A percentile compares a stretch with the other conserved stretches of the same genome.
These are phyloP conservation scores for Sanguinoderma infundibulare DNA, from an alignment of 1,284 basidiomycete species.

Conservation along the genomic window DNA sequence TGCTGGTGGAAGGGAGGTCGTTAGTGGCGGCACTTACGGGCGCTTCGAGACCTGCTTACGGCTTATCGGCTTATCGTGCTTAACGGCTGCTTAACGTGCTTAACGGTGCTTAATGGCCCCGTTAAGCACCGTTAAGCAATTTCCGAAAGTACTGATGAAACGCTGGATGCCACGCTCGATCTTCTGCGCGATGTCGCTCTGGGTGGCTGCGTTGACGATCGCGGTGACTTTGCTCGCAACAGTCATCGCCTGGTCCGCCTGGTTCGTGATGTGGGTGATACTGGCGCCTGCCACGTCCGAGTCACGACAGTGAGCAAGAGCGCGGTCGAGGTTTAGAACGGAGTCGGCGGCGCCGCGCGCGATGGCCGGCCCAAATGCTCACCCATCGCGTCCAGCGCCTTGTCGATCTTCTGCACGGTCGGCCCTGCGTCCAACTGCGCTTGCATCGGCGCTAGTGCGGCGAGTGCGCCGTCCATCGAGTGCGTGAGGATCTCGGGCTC, in stretches of 20 bases:
- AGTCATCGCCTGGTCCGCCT: conserved; percentile 1
- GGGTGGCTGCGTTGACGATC: not conserved
- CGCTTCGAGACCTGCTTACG: no score
- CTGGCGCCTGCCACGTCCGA: not conserved
- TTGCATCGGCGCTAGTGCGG: conserved; percentile 3
- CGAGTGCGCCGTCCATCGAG: conserved; percentile 8
- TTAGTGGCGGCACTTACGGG: no score
- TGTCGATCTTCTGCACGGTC: conserved; percentile 2
- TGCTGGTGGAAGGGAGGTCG: no score
- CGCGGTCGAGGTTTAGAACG: not conserved
- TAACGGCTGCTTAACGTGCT: no score
- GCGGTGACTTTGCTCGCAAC: not conserved
- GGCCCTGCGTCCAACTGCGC: conserved; percentile 2
- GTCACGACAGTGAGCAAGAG: no score
- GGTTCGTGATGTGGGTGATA: not conserved
- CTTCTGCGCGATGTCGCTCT: conserved; percentile 10
- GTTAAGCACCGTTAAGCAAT: no score
- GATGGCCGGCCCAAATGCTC: not conserved
- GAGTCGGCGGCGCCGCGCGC: no score
- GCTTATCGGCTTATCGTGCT: no score
- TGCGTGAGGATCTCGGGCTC: not conserved
- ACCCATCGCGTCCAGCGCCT: conserved; percentile 2
- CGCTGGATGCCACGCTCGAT: conserved; percentile 13
- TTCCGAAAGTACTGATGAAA: no score
- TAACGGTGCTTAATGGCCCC: no score